Base-by-base conservation (phyloP, 208 protist genomes). In the Polymyxa betae region DNA sequence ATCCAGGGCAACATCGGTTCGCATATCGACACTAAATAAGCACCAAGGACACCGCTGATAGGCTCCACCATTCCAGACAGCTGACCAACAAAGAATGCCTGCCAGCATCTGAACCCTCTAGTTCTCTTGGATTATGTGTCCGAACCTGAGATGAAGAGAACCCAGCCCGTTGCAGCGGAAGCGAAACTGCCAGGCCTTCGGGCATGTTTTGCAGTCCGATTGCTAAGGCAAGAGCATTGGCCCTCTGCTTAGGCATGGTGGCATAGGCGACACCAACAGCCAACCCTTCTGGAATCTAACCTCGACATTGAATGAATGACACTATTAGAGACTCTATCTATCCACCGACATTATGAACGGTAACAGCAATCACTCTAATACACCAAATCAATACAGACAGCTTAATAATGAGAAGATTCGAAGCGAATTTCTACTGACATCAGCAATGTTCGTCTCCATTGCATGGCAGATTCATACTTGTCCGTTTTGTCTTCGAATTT, bases 161-260 rank as follows among this genome's bases (percentile, higher is more conserved):
- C 16, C 72, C 72, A 43, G 72, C 5, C n/a, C 72, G 5, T 20
- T 82, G 35, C n/a, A 82, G 72, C 72, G 72, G 72, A 45, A 90
- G 60, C 38, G 88, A 77, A 40, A 93, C 92, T 20, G 92, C 92
- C 49, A 94, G 90, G 52, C 92, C 92, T 77, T 93, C 92, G n/a
- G 92, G 92, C 10, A 93, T 93, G 92, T 93, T 94, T 66, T 93
- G 92, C 16, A 93, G 92, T 24, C 92, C 92, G 24, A 93, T 94
- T n/a, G 89, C 92, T 24, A 93, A 38, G 12, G 92, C 92, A 24
- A 93, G 88, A 10, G 72, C 92, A 0, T 68, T 38, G 24, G 92
- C 91, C 5, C 44, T 1, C 5, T 1, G 45, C 0, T 90, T 29
- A 1, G 35, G 32, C 1, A 29, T 77, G 12, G 89, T 89, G 16